Conservation (phyloP, 208 protist genomes). For the Borovskyia barvae region DNA sequence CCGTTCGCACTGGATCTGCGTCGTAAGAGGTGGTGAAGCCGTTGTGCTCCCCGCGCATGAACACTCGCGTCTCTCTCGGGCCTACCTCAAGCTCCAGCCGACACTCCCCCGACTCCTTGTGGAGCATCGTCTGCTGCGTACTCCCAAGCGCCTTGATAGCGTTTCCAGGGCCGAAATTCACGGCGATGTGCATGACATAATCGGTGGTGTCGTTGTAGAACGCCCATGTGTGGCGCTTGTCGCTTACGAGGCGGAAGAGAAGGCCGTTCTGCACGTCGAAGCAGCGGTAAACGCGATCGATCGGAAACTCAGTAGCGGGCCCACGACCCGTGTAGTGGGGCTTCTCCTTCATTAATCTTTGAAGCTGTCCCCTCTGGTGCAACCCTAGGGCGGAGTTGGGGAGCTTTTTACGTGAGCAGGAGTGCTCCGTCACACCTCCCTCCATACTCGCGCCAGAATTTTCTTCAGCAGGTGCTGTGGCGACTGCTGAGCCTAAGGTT, state of each 20-base stretch:
- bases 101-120: constrained; percentile 47
- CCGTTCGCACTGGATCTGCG: constrained; percentile 25
- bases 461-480: constrained; percentile 5
- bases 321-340: constrained; percentile 30
- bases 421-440: too few relatives aligned
- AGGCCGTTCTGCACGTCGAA: constrained; percentile 70
- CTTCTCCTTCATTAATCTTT: constrained; percentile 5
- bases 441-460: not conserved
- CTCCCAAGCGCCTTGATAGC: constrained; percentile 39
- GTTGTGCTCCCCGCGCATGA: constrained; percentile 83
- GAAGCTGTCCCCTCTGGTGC: constrained; percentile 16
- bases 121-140: constrained; percentile 27
- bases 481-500: too few relatives aligned
- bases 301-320: constrained; percentile 32
- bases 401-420: too few relatives aligned
- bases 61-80: constrained; percentile 53
- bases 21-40: constrained; percentile 54
- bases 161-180: constrained; percentile 67
- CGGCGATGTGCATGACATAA: constrained; percentile 59
- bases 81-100: constrained; percentile 39
- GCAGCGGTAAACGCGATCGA: constrained; percentile 55
- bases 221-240: constrained; percentile 49
- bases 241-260: constrained; percentile 74
- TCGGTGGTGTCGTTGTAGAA: constrained; percentile 81
- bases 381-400: not conserved